Evolutionary conservation across 108 stramenopile genomes (phyloP), one percentile per base, ranked within the genome.

Genomic region (Nitzschia palea): DNA sequence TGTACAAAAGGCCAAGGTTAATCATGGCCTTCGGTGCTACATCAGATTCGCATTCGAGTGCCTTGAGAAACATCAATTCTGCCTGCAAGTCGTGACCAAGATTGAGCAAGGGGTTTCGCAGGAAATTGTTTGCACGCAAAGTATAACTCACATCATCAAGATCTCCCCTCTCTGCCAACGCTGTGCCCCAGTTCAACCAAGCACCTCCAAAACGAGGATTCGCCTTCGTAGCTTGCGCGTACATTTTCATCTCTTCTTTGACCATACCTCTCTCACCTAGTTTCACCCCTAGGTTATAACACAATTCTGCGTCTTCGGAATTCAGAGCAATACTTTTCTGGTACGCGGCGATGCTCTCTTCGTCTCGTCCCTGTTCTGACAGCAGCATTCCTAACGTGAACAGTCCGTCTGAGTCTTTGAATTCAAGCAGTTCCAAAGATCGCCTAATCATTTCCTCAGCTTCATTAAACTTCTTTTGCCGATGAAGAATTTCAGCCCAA

Each of bases 261-360:
- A n/a, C 44, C 33, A 76, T 65, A 0, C 80, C 80, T 18, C 56
- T 55, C 32, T 67, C 86, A 43, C 78, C 80, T 28, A 79, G 62
- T 35, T 87, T 87, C 48, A 87, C 61, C 0, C 73, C 86, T 37
- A 87, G 57, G 66, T 87, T 87, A 61, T 82, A 87, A 30, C 68
- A 73, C 25, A 87, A 45, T 61, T 87, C 82, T 0, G 79, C 71
- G 56, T 87, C 86, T 67, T 87, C 86, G 14, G 78, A 71, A 73
- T 87, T 87, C 32, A 87, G 37, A 33, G 57, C 52, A 3, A 79
- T 35, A 32, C 77, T 76, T 44, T 71, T 55, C 42, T 62, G 65
- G 57, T 87, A 87, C 15, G 78, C 80, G 4, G 50, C 66, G 18
- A 84, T 73, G 22, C 73, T 70, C 53, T 80, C 86, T 0, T 76